These are phyloP conservation scores for Arabidopsis hybrid DNA, from an alignment of 441 rosid genomes.

Conservation along the genomic window DNA sequence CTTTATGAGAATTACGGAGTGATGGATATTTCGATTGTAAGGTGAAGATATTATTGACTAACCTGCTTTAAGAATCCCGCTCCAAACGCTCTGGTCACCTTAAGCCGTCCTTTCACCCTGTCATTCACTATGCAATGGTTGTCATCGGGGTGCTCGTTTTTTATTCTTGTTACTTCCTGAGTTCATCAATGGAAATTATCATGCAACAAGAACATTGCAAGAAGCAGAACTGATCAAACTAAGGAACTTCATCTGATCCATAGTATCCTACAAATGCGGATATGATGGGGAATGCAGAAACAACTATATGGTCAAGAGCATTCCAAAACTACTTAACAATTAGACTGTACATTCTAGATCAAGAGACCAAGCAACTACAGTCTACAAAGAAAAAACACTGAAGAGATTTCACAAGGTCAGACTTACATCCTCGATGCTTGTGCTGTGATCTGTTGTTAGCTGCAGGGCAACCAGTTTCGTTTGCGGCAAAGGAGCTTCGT, in stretches of 20 bases:
- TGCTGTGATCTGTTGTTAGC: conserved; percentile 96
- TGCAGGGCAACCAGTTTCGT: conserved; percentile 80
- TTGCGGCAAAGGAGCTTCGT: conserved; percentile 49
- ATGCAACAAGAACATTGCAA: neutral
- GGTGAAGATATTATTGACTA: conserved; percentile 25
- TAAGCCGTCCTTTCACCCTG: conserved; percentile 95
- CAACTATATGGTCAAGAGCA: neutral
- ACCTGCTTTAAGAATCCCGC: conserved; percentile 98
- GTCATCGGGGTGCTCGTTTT: conserved; percentile 96
- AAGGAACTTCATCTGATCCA: neutral
- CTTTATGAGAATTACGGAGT: conserved; percentile 12
- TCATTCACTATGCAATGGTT: conserved; percentile 90
- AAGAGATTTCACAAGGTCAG: conserved; percentile 7
- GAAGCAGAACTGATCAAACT: neutral
- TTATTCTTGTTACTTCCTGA: conserved; percentile 94
- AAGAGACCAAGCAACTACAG: conserved; percentile 20
- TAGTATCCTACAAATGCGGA: neutral
- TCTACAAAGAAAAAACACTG: neutral
- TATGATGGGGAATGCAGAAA: neutral
- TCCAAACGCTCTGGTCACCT: conserved; percentile 98
- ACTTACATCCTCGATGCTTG: conserved; percentile 95
- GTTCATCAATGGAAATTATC: conserved; percentile 22
- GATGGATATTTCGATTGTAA: neutral
- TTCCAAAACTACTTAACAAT: neutral
- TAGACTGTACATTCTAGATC: neutral